Evolutionary conservation across 768 basidiomycete species (phyloP), one percentile per base, ranked within the genome.

Genomic region (Flagelloscypha sp.): DNA sequence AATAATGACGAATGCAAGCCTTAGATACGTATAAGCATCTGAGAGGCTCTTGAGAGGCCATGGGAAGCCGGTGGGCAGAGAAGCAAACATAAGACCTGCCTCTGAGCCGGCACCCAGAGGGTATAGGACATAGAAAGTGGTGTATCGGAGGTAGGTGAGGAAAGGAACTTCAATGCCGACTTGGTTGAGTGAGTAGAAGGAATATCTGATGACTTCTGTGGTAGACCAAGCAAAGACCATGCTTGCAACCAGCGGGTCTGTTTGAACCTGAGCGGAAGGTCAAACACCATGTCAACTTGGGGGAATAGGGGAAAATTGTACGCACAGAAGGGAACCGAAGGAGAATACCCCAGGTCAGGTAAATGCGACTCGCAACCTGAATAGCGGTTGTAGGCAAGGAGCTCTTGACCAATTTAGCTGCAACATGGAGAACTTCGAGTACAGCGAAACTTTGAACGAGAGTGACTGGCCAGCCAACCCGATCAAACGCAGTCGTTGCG

Each of bases 221-320:
- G 79, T 42, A 0, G 86, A 82, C 95, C 95, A 98, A 0, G 93
- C 84, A 42, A 94, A 58, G 36, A 97, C 72, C 89, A 97, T 94
- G 33, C 82, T 79, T 5, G 86, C 74, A 63, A 86, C 97, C 18
- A 92, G 53, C 3, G 95, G 86, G 50, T 75, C 79, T 3, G 65
- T 52, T 44, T 76, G 83, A 18, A 84, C 70, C 77, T 84, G 40
- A 45, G 37, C 17, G 49, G 25, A 34, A 5, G 20, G 30, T 18
- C 28, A 18, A 10, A 22, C 13, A 23, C 35, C 19, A 12, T 30
- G 19, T 20, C 21, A 27, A 37, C 15, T 29, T 9, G 15, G 18
- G 24, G 30, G 15, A 30, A 23, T 13, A 33, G 27, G 11, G 12
- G 24, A 13, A 40, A 31, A 28, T 30, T 11, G 20, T 12, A 65